These are phyloP conservation scores for Avena atlantica DNA, from an alignment of 176 grass and related monocot species.

Conservation along the genomic window DNA sequence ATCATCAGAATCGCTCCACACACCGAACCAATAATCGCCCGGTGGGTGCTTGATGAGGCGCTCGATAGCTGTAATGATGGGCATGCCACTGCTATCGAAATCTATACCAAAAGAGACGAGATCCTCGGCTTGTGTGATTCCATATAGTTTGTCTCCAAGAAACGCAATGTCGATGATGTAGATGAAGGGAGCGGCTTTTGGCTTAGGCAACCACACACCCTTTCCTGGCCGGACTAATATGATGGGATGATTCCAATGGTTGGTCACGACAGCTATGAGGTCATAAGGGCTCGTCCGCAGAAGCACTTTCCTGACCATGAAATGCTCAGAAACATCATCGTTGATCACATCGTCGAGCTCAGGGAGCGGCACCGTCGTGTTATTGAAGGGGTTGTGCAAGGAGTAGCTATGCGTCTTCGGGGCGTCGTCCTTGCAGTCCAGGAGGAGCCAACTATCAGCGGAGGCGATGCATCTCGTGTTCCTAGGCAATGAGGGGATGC, in stretches of 20 bases:
- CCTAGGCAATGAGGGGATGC: background rate
- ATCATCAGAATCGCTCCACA: background rate
- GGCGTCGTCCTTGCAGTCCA: background rate
- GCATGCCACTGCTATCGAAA: background rate
- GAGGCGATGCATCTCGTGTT: background rate
- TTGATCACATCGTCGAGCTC: background rate
- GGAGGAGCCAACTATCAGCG: background rate
- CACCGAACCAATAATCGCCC: background rate
- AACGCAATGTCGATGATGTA: slow-evolving; percentile 1
- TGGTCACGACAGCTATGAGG: background rate
- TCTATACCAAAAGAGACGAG: background rate
- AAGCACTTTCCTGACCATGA: background rate
- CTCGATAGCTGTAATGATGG: background rate
- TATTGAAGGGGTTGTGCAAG: background rate
- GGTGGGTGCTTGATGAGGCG: background rate
- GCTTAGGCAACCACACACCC: background rate
- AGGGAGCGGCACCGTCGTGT: background rate
- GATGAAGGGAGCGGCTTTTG: background rate
- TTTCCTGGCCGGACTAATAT: background rate
- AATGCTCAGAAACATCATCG: background rate
- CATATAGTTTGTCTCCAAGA: background rate
- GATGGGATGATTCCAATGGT: background rate
- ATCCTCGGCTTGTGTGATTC: background rate
- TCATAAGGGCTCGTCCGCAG: background rate
- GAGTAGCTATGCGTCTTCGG: background rate